These are phyloP conservation scores for Mediolabrus comicus DNA, from an alignment of 108 stramenopile genomes.

Conservation along the genomic window DNA sequence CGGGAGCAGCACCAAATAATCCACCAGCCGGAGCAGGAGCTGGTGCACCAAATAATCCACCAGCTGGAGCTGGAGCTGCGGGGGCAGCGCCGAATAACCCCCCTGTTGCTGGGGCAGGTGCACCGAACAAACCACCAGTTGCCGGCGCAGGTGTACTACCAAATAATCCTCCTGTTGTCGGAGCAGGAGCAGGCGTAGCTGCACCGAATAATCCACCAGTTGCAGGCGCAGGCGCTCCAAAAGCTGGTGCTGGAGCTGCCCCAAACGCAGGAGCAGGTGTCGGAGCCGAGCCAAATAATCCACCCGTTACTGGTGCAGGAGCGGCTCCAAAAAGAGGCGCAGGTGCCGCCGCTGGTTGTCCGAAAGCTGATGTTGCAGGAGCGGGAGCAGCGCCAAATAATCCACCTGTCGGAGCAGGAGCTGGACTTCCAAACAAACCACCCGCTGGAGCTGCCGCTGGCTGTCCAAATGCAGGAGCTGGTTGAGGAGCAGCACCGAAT, in stretches of 20 bases:
- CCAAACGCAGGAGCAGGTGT: conserved; percentile 59
- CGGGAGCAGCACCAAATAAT: conserved; percentile 28
- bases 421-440: conserved; percentile 1
- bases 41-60: conserved; percentile 52
- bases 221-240: conserved; percentile 46
- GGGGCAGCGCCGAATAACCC: conserved; percentile 70
- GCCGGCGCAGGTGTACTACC: conserved; percentile 55
- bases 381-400: conserved; percentile 50
- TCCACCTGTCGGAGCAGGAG: conserved; percentile 30
- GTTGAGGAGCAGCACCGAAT: conserved; percentile 11
- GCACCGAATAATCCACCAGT: conserved; percentile 52
- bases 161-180: conserved; percentile 43
- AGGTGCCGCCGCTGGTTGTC: conserved; percentile 52
- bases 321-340: conserved; percentile 29
- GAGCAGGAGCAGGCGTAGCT: conserved; percentile 30
- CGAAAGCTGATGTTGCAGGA: conserved; percentile 44
- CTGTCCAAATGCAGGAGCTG: conserved; percentile 44
- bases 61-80: conserved; percentile 57
- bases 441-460: conserved; percentile 16
- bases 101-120: conserved; percentile 50
- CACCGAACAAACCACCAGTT: conserved; percentile 65
- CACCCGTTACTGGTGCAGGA: conserved; percentile 40
- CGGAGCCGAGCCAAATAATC: conserved; percentile 57
- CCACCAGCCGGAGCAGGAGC: conserved; percentile 57
- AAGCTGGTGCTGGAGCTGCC: conserved; percentile 55